Evolutionary conservation across 2,329 filamentous ascomycete genomes (phyloP).

Genomic region (Alternaria brassicicola): DNA sequence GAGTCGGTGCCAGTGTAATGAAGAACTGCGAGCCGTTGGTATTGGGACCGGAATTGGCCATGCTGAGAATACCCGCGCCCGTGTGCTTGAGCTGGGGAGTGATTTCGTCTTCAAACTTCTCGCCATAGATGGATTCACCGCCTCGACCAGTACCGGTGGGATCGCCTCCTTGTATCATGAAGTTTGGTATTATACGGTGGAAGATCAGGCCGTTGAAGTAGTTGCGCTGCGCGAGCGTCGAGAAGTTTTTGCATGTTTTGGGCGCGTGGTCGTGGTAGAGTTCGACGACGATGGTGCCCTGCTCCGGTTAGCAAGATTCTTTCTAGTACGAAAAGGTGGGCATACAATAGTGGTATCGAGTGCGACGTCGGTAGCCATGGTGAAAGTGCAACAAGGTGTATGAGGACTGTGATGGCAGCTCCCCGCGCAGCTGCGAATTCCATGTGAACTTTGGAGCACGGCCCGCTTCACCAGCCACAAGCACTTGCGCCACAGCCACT

Average conservation of each 20-base stretch:
- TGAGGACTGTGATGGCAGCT: constrained; percentile 31
- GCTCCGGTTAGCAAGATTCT: constrained; percentile 6
- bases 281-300: constrained; percentile 86
- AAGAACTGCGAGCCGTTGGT: constrained; percentile 98
- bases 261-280: constrained; percentile 90
- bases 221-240: constrained; percentile 75
- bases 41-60: constrained; percentile 93
- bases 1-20: constrained; percentile 89
- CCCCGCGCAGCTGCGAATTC: constrained; percentile 7
- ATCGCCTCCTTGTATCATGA: constrained; percentile 96
- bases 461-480: constrained; percentile 18
- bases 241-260: constrained; percentile 87
- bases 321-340: rapidly evolving
- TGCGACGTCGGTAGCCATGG: constrained; percentile 67
- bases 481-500: constrained; percentile 20
- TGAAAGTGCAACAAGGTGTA: constrained; percentile 15
- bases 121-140: constrained; percentile 87
- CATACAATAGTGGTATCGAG: constrained; percentile 67
- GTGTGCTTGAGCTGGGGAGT: constrained; percentile 80
- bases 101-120: constrained; percentile 95
- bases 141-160: constrained; percentile 92
- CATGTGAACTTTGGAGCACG: constrained; percentile 4
- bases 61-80: constrained; percentile 89
- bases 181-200: constrained; percentile 93
- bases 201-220: constrained; percentile 90